A percentile compares a stretch with the other conserved stretches of the same genome.
These are phyloP conservation scores for Eucalyptus regnans DNA, from an alignment of 345 rosid genomes.

Conservation along the genomic window DNA sequence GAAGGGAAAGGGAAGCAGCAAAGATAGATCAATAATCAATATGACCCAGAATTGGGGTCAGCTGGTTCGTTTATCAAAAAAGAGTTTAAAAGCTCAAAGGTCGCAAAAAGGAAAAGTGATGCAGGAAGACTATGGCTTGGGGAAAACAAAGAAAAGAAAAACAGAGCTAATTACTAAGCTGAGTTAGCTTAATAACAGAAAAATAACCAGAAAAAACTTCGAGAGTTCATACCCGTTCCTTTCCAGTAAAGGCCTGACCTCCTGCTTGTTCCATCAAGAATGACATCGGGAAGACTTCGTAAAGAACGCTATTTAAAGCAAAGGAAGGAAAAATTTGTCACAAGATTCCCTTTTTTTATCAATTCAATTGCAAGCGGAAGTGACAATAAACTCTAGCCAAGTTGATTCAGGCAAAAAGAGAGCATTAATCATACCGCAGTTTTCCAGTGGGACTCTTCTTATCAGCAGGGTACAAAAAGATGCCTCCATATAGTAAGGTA, in stretches of 20 bases:
- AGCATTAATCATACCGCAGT: constrained; percentile 52
- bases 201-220: background rate
- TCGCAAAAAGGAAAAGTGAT: background rate
- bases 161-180: background rate
- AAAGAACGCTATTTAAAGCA: constrained; percentile 45
- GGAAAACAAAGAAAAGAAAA: background rate
- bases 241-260: constrained; percentile 90
- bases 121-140: background rate
- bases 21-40: background rate
- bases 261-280: constrained; percentile 98
- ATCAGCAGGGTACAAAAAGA: constrained; percentile 95
- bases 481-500: constrained; percentile 88
- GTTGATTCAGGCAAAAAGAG: background rate
- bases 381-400: background rate
- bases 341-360: background rate
- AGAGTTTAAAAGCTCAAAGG: background rate
- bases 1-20: background rate
- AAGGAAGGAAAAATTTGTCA: background rate
- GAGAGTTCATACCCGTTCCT: constrained; percentile 47
- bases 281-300: constrained; percentile 97
- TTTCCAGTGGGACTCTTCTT: constrained; percentile 92
- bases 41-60: background rate
- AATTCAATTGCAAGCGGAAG: background rate
- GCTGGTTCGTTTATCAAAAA: background rate
- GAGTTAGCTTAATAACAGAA: background rate